Percentiles rank a stretch among this genome's conserved stretches.
Conservation (phyloP, 148 eudicot genomes). For the Suaeda aralocaspica region DNA sequence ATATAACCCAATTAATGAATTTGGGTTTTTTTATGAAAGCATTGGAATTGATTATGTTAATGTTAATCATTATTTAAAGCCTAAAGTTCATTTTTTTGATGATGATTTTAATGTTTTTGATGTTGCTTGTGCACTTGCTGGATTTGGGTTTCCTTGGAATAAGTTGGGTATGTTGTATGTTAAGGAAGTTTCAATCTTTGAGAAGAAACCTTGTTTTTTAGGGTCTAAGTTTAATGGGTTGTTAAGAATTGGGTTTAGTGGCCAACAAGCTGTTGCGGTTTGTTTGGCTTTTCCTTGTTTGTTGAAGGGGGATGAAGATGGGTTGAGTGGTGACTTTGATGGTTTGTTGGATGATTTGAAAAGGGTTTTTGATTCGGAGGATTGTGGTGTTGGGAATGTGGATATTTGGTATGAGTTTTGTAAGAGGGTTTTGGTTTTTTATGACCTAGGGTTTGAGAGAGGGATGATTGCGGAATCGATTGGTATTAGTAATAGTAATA, state of each 20-base stretch:
- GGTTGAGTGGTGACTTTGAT: constrained; percentile 27
- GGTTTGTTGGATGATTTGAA: constrained; percentile 49
- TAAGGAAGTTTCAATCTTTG: constrained; percentile 48
- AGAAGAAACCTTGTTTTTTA: constrained; percentile 27
- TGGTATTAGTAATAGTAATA: constrained; percentile 33
- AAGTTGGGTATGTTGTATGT: constrained; percentile 54
- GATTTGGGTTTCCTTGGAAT: constrained; percentile 77
- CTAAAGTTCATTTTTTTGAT: constrained; percentile 35
- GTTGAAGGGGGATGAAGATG: constrained; percentile 29
- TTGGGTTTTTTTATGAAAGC: constrained; percentile 68
- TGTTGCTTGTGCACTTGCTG: constrained; percentile 53
- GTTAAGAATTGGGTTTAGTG: constrained; percentile 44
- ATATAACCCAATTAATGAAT: constrained; percentile 73
- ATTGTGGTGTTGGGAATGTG: constrained; percentile 33
- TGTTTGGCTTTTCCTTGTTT: constrained; percentile 63
- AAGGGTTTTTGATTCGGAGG: constrained; percentile 42
- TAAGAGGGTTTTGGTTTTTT: constrained; percentile 50
- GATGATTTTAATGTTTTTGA: constrained; percentile 45
- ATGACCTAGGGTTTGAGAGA: constrained; percentile 53
- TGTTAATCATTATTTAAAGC: constrained; percentile 35
- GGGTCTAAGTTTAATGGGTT: constrained; percentile 34
- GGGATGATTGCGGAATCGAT: constrained; percentile 48
- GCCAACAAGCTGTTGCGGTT: constrained; percentile 39
- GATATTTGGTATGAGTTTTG: constrained; percentile 50
- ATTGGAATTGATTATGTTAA: constrained; percentile 57